Base-by-base conservation (phyloP, 768 basidiomycete species). In the Hydnomerulius pinastri region DNA sequence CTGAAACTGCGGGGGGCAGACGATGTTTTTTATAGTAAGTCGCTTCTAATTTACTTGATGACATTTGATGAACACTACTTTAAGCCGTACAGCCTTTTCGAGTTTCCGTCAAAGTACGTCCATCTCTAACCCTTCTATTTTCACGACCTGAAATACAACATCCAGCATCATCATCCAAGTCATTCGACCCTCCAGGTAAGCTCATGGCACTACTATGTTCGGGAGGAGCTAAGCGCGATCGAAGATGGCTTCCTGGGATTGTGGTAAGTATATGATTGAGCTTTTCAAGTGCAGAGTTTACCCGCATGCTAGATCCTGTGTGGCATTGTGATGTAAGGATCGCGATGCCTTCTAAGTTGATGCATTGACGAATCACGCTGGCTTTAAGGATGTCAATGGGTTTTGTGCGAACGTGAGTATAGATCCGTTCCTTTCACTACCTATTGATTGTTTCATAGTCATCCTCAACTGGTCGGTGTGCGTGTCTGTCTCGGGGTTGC, bases 91-190 rank as follows among this genome's bases (percentile, higher is more conserved):
- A 60, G 62, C 25, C 25, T 68, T 0, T 85, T 82, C 50, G 85
- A 87, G 70, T 83, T 79, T 50, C 85, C 85, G 0, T 77, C 81
- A 29, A 87, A 87, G 83, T 84, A 50, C 21, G 74, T 60, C n/a
- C 20, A 9, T 46, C 5, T 25, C 18, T 20, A 17, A 12, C n/a
- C 17, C 3, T 15, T n/a, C 4, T 44, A 17, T 9, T 11, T n/a
- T n/a, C n/a, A n/a, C n/a, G n/a, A n/a, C n/a, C n/a, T n/a, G n/a
- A n/a, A n/a, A 35, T 15, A 32, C 15, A 15, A 15, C 11, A 7
- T 24, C 27, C n/a, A 49, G 38, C 43, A 57, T 68, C 12, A 77
- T 85, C 6, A 68, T 87, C 25, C 86, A 86, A 61, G 76, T 74
- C 30, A 75, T 86, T 58, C 76, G 80, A 24, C 87, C 87, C 8